phyloP scores from a whole-genome alignment of 495 filamentous ascomycete species.

The Entonaema liquescens region DNA sequence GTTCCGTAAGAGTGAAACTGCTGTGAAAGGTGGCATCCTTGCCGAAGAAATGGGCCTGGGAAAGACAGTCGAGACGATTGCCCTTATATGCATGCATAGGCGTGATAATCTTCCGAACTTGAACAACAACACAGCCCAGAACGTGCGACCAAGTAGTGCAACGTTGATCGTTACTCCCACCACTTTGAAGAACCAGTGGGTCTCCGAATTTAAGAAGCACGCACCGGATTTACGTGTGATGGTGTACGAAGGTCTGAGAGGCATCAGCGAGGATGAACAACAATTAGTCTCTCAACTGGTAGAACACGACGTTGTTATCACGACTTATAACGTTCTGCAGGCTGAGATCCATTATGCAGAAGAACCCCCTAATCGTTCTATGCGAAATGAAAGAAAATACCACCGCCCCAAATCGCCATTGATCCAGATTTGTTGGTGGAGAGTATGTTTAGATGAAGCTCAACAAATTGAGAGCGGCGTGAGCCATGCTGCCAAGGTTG shows the following conservation, averaged over 20 bases:
- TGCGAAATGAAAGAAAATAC: slow-evolving; percentile 73
- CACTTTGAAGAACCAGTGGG: slow-evolving; percentile 86
- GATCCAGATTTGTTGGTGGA: slow-evolving; percentile 85
- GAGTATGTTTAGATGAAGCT: slow-evolving; percentile 91
- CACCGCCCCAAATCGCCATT: slow-evolving; percentile 76
- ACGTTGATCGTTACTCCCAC: slow-evolving; percentile 90
- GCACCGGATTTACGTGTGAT: slow-evolving; percentile 52
- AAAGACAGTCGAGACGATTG: slow-evolving; percentile 90
- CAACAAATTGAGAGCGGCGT: slow-evolving; percentile 94
- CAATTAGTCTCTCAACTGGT: slow-evolving; percentile 60
- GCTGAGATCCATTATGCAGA: slow-evolving; percentile 79
- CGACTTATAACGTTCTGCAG: slow-evolving; percentile 82
- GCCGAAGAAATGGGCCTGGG: slow-evolving; percentile 98
- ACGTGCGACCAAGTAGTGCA: slow-evolving; percentile 62
- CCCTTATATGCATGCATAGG: slow-evolving; percentile 73
- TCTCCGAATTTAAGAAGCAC: slow-evolving; percentile 77
- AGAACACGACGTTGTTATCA: slow-evolving; percentile 81
- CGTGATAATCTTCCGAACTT: slow-evolving; percentile 35
- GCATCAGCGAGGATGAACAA: slow-evolving; percentile 42
- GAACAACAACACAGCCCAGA: slow-evolving; percentile 40
- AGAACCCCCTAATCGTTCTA: slow-evolving; percentile 67
- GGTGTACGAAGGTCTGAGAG: slow-evolving; percentile 59
- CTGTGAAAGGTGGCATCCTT: slow-evolving; percentile 72
- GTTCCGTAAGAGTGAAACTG: slow-evolving; percentile 53
- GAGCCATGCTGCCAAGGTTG: slow-evolving; percentile 82